Percentiles rank a stretch among this genome's conserved stretches.
phyloP scores from a whole-genome alignment of 768 basidiomycete genomes.

The Porpolomopsis calyptriformis region DNA sequence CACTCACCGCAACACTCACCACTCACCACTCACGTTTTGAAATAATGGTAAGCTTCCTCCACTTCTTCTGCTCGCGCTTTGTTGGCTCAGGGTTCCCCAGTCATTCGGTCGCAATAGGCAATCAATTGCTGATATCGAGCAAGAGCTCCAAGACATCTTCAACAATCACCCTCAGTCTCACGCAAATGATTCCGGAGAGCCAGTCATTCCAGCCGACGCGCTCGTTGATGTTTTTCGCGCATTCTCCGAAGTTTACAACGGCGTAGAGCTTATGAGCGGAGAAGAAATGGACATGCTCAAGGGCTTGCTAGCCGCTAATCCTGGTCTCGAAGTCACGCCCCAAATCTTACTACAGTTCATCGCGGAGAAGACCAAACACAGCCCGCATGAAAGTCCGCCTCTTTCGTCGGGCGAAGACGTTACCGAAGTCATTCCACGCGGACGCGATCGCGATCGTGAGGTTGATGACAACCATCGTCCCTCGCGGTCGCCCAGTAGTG shows the following conservation, averaged over 20 bases:
- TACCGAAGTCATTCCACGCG: slow-evolving; percentile 22
- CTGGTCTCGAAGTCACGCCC: slow-evolving; percentile 60
- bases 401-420: slow-evolving; percentile 29
- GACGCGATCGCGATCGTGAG: slow-evolving; percentile 28
- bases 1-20: too few species aligned
- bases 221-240: slow-evolving; percentile 60
- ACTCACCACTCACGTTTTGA: too few species aligned
- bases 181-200: slow-evolving; percentile 46
- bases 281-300: slow-evolving; percentile 56
- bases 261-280: slow-evolving; percentile 50
- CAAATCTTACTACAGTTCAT: slow-evolving; percentile 54
- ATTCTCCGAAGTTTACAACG: slow-evolving; percentile 49
- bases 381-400: slow-evolving; percentile 22
- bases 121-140: slow-evolving; percentile 61
- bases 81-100: background rate
- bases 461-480: slow-evolving; percentile 22
- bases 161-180: slow-evolving; percentile 50
- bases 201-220: slow-evolving; percentile 59
- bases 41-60: slow-evolving; percentile 3
- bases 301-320: slow-evolving; percentile 43
- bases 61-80: background rate
- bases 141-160: slow-evolving; percentile 59
- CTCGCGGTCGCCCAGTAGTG: slow-evolving; percentile 50
- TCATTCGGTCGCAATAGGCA: slow-evolving; percentile 50
- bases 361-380: slow-evolving; percentile 45